Evolutionary conservation across 1,284 basidiomycete species (phyloP).

Genomic region (Puccinia triticina): DNA sequence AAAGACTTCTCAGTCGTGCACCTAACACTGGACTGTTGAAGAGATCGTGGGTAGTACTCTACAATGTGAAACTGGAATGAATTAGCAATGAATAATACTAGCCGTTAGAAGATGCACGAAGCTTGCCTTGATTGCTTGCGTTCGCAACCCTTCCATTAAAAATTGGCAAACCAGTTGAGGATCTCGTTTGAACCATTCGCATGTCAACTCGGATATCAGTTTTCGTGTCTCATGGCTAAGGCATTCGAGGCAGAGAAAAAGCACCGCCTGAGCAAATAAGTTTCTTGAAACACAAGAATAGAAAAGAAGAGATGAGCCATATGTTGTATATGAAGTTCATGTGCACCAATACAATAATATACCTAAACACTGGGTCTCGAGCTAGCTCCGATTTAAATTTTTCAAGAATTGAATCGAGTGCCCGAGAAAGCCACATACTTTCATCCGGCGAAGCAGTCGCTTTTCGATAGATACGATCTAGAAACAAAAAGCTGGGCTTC

Average conservation of each 20-base stretch:
- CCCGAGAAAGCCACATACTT: conserved; percentile 76
- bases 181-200: conserved; percentile 67
- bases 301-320: neutral
- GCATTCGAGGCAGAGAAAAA: conserved; percentile 75
- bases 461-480: conserved; percentile 83
- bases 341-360: conserved; percentile 64
- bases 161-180: conserved; percentile 59
- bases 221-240: conserved; percentile 69
- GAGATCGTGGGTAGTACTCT: conserved; percentile 26
- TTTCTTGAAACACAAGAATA: conserved; percentile 36
- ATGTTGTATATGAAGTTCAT: conserved; percentile 6
- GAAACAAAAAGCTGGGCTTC: conserved; percentile 82
- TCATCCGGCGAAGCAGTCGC: conserved; percentile 68
- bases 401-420: conserved; percentile 66
- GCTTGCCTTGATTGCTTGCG: conserved; percentile 35
- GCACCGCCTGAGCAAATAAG: conserved; percentile 66
- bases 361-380: conserved; percentile 69
- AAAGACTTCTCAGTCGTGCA: conserved; percentile 58
- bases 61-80: neutral
- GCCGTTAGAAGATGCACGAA: neutral
- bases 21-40: conserved; percentile 17
- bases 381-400: conserved; percentile 66
- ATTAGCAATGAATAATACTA: neutral
- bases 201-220: conserved; percentile 67
- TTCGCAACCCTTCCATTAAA: conserved; percentile 21